Evolutionary conservation across 441 rosid genomes (phyloP).

Genomic region (Gossypium schwendimanii): DNA sequence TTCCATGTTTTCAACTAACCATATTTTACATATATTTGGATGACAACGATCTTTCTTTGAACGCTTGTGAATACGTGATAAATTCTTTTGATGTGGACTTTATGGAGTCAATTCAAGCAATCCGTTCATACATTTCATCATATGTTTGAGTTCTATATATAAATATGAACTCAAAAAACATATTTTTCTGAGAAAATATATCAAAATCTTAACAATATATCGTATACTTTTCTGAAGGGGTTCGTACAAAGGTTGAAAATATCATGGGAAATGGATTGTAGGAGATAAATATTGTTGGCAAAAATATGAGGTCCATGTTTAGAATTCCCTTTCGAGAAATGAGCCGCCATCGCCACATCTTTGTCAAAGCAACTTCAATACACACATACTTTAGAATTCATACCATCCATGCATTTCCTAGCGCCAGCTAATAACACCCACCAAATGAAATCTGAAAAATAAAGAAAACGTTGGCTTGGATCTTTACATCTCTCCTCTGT

Average conservation of each 20-base stretch:
- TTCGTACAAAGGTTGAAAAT: neutral
- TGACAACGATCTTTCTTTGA: neutral
- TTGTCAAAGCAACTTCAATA: neutral
- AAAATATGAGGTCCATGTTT: conserved; percentile 5
- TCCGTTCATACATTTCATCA: too few relatives aligned
- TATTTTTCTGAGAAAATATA: too few relatives aligned
- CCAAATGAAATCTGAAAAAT: neutral
- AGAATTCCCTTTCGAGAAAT: neutral
- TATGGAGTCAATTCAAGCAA: neutral
- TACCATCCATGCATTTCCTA: conserved; percentile 16
- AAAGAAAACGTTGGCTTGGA: neutral
- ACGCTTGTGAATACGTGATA: neutral
- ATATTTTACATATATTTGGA: too few relatives aligned
- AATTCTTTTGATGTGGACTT: neutral
- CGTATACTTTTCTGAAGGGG: neutral
- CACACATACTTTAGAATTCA: neutral
- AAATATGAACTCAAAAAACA: too few relatives aligned
- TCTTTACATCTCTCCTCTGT: neutral
- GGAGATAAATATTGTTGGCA: neutral
- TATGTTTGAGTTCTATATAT: too few relatives aligned
- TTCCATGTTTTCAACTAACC: neutral
- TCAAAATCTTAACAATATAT: too few relatives aligned
- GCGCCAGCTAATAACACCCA: neutral
- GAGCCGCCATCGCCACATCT: conserved; percentile 15
- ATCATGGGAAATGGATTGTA: neutral